Evolutionary conservation across 139 green algal genomes (phyloP).

Genomic region (Chlorella sp.): DNA sequence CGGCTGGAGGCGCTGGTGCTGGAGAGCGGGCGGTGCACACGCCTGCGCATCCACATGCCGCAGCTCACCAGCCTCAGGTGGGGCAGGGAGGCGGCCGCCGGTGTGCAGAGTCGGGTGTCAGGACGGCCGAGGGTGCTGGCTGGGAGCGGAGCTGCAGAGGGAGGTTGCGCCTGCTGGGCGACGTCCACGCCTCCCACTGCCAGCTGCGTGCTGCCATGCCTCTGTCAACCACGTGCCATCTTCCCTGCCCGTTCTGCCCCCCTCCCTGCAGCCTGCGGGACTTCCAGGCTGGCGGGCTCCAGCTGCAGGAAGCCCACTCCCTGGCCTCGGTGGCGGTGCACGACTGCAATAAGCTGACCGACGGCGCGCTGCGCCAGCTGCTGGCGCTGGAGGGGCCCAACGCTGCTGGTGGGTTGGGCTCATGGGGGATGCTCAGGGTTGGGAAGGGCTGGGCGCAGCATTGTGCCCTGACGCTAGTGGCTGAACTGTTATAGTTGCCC

Average conservation of each 20-base stretch:
- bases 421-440: no score
- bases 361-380: neutral
- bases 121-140: no score
- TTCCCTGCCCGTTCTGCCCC: no score
- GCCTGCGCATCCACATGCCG: neutral
- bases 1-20: neutral
- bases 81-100: neutral
- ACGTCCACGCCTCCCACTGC: no score
- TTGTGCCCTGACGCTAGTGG: no score
- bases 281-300: neutral
- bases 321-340: neutral
- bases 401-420: neutral
- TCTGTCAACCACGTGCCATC: no score
- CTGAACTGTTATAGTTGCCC: no score
- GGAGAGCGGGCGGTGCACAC: neutral
- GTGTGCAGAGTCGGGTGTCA: no score
- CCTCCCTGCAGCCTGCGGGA: neutral
- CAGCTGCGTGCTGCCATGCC: no score
- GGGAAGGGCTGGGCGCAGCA: neutral
- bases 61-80: neutral
- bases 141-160: no score
- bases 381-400: slow-evolving; percentile 14
- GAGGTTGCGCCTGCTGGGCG: no score
- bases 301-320: neutral
- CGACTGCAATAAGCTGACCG: slow-evolving; percentile 14